Percentiles rank a stretch among this genome's conserved stretches.
Evolutionary conservation across 140 eudicot species (phyloP).

Genomic region (Senecio squalidus): DNA sequence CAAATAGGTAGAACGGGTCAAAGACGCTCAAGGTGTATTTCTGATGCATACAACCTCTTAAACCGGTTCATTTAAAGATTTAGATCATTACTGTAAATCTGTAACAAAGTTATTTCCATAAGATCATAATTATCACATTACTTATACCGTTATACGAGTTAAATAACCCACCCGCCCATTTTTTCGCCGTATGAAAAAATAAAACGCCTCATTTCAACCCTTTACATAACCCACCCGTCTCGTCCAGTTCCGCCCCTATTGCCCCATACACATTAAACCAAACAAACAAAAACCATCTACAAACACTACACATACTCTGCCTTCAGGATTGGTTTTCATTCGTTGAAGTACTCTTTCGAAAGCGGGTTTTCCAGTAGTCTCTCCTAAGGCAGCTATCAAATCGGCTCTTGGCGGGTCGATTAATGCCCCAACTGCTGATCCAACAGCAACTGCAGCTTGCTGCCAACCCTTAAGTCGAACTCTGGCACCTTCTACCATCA

Average conservation of each 20-base stretch:
- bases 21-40: background rate
- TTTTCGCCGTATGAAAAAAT: background rate
- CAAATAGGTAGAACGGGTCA: background rate
- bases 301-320: slow-evolving; percentile 57
- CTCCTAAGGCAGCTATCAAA: slow-evolving; percentile 91
- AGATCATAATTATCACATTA: background rate
- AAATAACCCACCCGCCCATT: background rate
- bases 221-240: background rate
- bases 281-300: too few species aligned
- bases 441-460: slow-evolving; percentile 91
- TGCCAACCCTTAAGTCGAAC: slow-evolving; percentile 80
- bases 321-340: slow-evolving; percentile 81
- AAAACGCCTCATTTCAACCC: background rate
- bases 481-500: slow-evolving; percentile 50
- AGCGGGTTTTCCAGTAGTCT: slow-evolving; percentile 91
- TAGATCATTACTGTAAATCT: background rate
- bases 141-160: too few species aligned
- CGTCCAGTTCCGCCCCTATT: background rate
- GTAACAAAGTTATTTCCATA: background rate
- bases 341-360: slow-evolving; percentile 80
- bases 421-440: slow-evolving; percentile 84
- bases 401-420: slow-evolving; percentile 92
- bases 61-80: background rate
- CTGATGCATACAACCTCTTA: background rate
- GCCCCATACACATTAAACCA: background rate